Base-by-base conservation (phyloP, 2,329 filamentous ascomycete genomes). In the Clonostachys rosea region DNA sequence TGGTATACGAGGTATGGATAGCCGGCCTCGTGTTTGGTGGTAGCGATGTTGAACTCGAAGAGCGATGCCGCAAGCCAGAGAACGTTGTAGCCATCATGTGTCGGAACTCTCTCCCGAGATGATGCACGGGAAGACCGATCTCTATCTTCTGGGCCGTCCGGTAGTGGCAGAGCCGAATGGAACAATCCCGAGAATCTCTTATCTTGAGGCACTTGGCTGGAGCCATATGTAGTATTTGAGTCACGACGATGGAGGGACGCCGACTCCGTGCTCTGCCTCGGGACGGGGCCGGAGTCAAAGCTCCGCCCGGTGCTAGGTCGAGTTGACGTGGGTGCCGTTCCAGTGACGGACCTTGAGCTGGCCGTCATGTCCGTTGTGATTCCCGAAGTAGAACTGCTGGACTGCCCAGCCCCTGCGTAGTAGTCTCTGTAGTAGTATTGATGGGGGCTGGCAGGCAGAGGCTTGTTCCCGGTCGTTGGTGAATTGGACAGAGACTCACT, bases 1-100 rank as follows among this genome's bases (percentile, higher is more conserved):
- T 92, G 89, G 68, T 99, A 99, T 41, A 91, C 94, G 51, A 99
- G 74, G 64, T 99, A 99, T 17, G 92, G 91, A 67, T 96, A 97
- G 20, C 94, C 94, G 50, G 88, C 92, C 69, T 97, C 94, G 49
- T 89, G 84, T 57, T 95, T 89, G 24, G 91, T 88, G 20, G 88
- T 89, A 60, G 92, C 89, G 60, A 97, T 97, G 59, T 96, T 95
- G 71, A 97, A 99, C 65, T 97, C 91, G 62, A 96, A 97, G 34
- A 97, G 78, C 57, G 89, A 95, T 17, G 92, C 94, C 13, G 91
- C 94, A 16, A 96, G 76, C 76, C 95, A 99, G 42, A 97, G 73
- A 8, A 96, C 82, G 48, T 85, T 87, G 53, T 85, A 86, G 18
- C 82, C 76, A 44, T 78, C 73, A 24, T 71, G 68, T 37, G 67